Base-by-base conservation (phyloP, 352 stramenopile genomes). In the Globisporangium middletonii region DNA sequence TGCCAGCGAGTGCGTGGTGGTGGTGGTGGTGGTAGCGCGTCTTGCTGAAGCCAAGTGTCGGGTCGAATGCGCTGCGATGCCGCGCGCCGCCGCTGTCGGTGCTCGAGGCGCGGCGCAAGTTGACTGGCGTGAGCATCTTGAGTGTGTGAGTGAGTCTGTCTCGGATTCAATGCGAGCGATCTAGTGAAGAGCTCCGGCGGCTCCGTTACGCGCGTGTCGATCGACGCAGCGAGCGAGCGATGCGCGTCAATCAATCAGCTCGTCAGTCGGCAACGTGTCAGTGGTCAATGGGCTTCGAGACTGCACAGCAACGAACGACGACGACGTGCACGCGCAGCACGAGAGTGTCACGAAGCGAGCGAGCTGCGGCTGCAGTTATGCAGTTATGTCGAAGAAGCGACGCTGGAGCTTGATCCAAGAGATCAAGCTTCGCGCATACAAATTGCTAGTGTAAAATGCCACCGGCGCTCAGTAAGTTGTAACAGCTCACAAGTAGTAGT, bases 21-120 rank as follows among this genome's bases (percentile, higher is more conserved):
- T 59, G 41, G 27, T 18, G n/a, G 9, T 60, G 33, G 4, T 60
- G 55, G 47, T 53, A 53, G 37, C 35, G 55, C 44, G 6, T 53
- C 42, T 18, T 49, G 30, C 26, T 57, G 30, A 27, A 7, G 7
- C 33, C 7, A 38, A 38, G 8, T 1, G 8, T 19, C 26, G 49
- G 11, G 28, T 53, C 4, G 15, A 53, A 15, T 23, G 28, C 8
- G 27, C 16, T 3, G 15, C 13, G 16, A 16, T n/a, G 38, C 12
- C 13, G 2, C 6, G 30, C 19, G 48, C 15, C 7, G 28, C 9
- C 33, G 50, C n/a, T 18, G 16, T 47, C 33, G 12, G 19, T 33
- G 50, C 50, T 55, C 3, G 33, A 35, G 9, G 33, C 50, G 50
- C 50, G 50, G 4, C 50, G 50, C 33, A 55, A 26, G 2, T 23